Base-by-base conservation (phyloP, 1,139 yeast genomes). In the Geotrichum australiense region DNA sequence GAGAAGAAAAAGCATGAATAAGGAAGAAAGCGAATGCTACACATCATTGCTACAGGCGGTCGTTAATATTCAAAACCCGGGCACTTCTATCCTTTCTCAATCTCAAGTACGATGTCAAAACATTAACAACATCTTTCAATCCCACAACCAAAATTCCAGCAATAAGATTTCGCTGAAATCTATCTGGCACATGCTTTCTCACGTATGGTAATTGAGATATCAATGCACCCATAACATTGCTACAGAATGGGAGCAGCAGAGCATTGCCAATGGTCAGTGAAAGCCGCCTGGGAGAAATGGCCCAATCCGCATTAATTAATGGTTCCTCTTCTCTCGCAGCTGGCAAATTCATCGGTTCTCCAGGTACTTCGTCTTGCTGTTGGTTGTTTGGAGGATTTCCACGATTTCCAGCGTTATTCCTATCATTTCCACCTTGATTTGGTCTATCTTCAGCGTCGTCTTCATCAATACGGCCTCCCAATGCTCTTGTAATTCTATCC, bases 91-190 rank as follows among this genome's bases (percentile, higher is more conserved):
- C 53, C 39, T 53, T 56, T 15, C 47, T 42, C 18, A 56, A 51
- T 26, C 62, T 45, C 29, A 54, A 37, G 28, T 49, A 48, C 5
- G 62, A 58, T 1, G 57, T 53, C 2, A 50, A 29, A 7, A 56
- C 47, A 35, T 56, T 64, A 34, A 61, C 47, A 20, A 63, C 38
- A 47, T 74, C 78, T 40, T 72, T 69, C 5, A 58, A 30, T 2
- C 71, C 30, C 0, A 66, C 69, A 1, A 67, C 69, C 2, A 56
- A 43, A 7, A 60, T 50, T 47, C 74, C 67, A 0, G 75, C 77
- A 2, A 69, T 30, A 20, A 73, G 43, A 48, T 73, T 74, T 26
- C 73, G 58, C n/a, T 71, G 54, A 49, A 73, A 59, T 49, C 55
- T 48, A 14, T 51, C 53, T 22, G 51, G 55, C 43, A 49, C 50